A percentile compares a stretch with the other conserved stretches of the same genome.
Conservation (phyloP, 1,284 basidiomycete species). For the Microbotryum scabiosae region DNA sequence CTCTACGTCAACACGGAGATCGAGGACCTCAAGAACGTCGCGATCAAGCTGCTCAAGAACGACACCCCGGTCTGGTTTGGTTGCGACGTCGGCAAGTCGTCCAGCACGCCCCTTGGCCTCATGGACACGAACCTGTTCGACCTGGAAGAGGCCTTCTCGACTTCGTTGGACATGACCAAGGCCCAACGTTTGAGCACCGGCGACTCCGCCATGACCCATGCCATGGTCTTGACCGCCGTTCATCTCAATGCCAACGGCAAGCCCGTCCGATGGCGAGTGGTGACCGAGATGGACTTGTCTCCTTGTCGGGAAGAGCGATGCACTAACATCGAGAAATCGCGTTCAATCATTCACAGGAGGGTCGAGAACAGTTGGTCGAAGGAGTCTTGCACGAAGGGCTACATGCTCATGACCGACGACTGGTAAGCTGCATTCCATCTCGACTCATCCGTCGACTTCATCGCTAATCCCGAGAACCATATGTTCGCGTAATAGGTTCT, state of each 20-base stretch:
- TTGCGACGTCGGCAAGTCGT: slow-evolving; percentile 52
- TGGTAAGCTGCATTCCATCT: neutral
- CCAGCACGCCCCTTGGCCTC: slow-evolving; percentile 32
- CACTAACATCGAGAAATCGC: no score
- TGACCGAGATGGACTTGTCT: no score
- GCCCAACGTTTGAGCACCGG: slow-evolving; percentile 71
- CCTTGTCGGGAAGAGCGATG: no score
- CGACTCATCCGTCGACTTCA: neutral
- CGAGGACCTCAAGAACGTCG: slow-evolving; percentile 66
- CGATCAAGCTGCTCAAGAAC: slow-evolving; percentile 77
- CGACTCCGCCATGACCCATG: slow-evolving; percentile 84
- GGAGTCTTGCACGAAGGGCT: slow-evolving; percentile 62
- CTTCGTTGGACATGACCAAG: slow-evolving; percentile 58
- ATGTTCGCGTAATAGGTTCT: slow-evolving; percentile 57
- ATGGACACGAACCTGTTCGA: slow-evolving; percentile 67
- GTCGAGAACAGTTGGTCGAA: slow-evolving; percentile 94
- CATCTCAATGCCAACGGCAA: slow-evolving; percentile 67
- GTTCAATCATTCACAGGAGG: slow-evolving; percentile 4
- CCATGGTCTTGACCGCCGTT: slow-evolving; percentile 67
- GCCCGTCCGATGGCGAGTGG: slow-evolving; percentile 65
- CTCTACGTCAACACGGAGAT: slow-evolving; percentile 75
- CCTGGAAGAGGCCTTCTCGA: slow-evolving; percentile 51
- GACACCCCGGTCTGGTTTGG: slow-evolving; percentile 75
- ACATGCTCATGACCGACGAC: slow-evolving; percentile 61
- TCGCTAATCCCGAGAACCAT: no score